A percentile compares a stretch with the other conserved stretches of the same genome.
Evolutionary conservation across 140 eudicot species (phyloP).

Genomic region (Cichorium intybus): DNA sequence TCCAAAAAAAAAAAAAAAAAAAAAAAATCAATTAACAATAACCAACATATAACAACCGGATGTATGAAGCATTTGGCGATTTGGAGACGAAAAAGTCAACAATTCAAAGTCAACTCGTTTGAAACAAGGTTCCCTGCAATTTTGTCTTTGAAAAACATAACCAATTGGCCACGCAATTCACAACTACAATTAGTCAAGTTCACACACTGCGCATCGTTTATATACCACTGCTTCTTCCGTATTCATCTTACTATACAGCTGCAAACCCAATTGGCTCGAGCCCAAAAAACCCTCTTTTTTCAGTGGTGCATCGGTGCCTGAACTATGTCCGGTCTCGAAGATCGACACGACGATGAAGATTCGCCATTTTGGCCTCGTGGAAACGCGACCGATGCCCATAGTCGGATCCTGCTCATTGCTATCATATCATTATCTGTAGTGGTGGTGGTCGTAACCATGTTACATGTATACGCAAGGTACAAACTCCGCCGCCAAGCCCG

Average conservation of each 20-base stretch:
- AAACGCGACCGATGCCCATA: conserved; percentile 20
- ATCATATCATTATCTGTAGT: conserved; percentile 53
- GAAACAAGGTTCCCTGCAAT: conserved; percentile 26
- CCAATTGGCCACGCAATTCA: conserved; percentile 35
- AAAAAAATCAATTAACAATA: background rate
- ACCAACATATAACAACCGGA: background rate
- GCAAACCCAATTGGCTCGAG: conserved; percentile 4
- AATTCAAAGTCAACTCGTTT: conserved; percentile 40
- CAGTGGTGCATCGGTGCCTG: background rate
- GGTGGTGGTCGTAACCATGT: conserved; percentile 49
- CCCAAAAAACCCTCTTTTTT: background rate
- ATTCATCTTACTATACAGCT: conserved; percentile 6
- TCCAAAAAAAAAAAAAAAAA: conserved; percentile 1
- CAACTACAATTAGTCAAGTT: conserved; percentile 28
- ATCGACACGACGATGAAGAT: conserved; percentile 11
- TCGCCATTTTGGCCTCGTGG: background rate
- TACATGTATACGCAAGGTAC: conserved; percentile 67
- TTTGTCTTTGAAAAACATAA: conserved; percentile 33
- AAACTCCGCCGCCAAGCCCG: conserved; percentile 59
- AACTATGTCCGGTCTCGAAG: conserved; percentile 24
- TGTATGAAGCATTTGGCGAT: conserved; percentile 3
- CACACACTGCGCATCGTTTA: conserved; percentile 26
- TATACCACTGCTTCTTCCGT: conserved; percentile 16
- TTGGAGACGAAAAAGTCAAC: conserved; percentile 22
- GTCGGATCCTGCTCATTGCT: conserved; percentile 47